phyloP scores from a whole-genome alignment of 2,329 filamentous ascomycete genomes.

The Aureobasidium sp. region DNA sequence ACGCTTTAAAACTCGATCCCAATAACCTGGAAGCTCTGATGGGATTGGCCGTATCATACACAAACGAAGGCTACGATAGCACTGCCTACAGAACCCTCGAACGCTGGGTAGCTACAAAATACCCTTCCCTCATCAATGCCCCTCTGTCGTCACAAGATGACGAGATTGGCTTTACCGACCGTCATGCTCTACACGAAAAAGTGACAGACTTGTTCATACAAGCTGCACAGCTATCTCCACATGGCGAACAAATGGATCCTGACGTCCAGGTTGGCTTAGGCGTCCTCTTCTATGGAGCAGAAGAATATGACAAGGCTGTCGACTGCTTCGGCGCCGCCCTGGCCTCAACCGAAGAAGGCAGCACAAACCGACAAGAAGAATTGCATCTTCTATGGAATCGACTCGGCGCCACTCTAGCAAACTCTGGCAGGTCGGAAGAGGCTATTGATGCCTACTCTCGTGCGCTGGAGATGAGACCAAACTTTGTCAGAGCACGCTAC shows the following conservation, averaged over 20 bases:
- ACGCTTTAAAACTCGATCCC: slow-evolving; percentile 80
- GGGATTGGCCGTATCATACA: slow-evolving; percentile 93
- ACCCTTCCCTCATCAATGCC: slow-evolving; percentile 69
- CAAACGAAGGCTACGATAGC: slow-evolving; percentile 96
- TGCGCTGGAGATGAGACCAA: slow-evolving; percentile 80
- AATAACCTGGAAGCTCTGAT: slow-evolving; percentile 85
- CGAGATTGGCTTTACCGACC: slow-evolving; percentile 90
- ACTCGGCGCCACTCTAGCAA: slow-evolving; percentile 89
- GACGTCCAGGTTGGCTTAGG: slow-evolving; percentile 96
- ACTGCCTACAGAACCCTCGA: slow-evolving; percentile 94
- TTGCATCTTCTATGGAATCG: slow-evolving; percentile 96
- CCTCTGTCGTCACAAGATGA: slow-evolving; percentile 65
- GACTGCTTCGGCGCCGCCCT: slow-evolving; percentile 95
- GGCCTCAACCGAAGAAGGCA: slow-evolving; percentile 74
- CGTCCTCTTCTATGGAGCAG: slow-evolving; percentile 93
- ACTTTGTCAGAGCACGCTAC: slow-evolving; percentile 95
- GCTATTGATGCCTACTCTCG: slow-evolving; percentile 95
- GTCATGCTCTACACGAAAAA: slow-evolving; percentile 79
- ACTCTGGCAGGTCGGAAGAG: slow-evolving; percentile 87
- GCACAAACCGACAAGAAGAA: slow-evolving; percentile 76
- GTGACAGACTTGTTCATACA: slow-evolving; percentile 87
- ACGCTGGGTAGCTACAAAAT: slow-evolving; percentile 93
- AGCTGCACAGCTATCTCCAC: slow-evolving; percentile 84
- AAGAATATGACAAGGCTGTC: slow-evolving; percentile 97
- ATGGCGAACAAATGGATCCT: slow-evolving; percentile 93